A percentile compares a stretch with the other conserved stretches of the same genome.
phyloP scores from a whole-genome alignment of 352 stramenopile genomes.

The Pythium insidiosum region DNA sequence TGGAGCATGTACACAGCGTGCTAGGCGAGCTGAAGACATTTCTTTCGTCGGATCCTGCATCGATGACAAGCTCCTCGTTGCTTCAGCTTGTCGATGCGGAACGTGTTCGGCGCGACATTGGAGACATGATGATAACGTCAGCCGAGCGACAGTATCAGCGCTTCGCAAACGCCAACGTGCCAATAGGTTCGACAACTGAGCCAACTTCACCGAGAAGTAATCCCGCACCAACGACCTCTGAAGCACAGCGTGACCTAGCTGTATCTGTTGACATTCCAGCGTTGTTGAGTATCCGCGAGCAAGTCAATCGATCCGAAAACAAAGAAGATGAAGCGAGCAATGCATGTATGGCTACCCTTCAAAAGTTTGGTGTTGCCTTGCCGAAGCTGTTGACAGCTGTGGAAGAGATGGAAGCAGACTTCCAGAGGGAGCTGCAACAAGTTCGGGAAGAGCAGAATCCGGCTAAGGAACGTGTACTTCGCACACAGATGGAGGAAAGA shows the following conservation, averaged over 20 bases:
- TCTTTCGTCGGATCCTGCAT: conserved; percentile 29
- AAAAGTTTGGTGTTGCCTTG: conserved; percentile 33
- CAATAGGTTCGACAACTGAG: no score
- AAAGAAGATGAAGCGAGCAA: conserved; percentile 37
- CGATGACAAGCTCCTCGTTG: conserved; percentile 43
- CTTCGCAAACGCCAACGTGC: neutral
- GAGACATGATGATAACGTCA: conserved; percentile 33
- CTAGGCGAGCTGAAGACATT: conserved; percentile 29
- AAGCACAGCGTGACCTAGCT: no score
- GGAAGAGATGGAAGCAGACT: conserved; percentile 33
- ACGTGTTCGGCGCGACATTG: conserved; percentile 45
- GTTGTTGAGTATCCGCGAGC: conserved; percentile 30
- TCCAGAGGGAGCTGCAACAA: conserved; percentile 26
- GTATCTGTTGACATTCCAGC: conserved; percentile 8
- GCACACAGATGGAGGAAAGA: conserved; percentile 26
- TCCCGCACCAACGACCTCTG: no score
- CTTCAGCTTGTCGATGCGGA: conserved; percentile 35
- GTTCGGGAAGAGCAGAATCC: conserved; percentile 52
- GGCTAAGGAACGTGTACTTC: conserved; percentile 31
- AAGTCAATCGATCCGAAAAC: conserved; percentile 36
- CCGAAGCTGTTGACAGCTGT: conserved; percentile 27
- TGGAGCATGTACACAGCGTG: conserved; percentile 21
- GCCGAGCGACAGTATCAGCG: conserved; percentile 25
- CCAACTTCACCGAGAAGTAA: no score
- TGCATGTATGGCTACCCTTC: conserved; percentile 17